Evolutionary conservation across 306 rosid genomes (phyloP), one percentile per base, ranked within the genome.

Genomic region (Dryas drummondii): DNA sequence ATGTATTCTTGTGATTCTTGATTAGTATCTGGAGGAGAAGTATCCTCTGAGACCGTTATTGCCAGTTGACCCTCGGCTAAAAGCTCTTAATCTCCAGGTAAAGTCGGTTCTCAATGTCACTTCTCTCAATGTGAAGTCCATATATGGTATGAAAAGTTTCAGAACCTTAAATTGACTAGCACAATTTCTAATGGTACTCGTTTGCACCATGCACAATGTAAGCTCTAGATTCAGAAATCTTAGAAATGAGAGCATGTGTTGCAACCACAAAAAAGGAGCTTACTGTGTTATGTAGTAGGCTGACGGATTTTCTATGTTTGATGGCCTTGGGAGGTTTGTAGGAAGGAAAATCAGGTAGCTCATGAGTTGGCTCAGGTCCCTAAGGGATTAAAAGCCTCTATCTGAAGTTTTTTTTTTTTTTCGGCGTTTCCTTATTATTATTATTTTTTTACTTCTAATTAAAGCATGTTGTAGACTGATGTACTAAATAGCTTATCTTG

Each of bases 51-150:
- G 75, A 67, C 72, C 77, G 26, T 66, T 86, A 47, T 72, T 86
- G 77, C 90, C 86, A 7, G 60, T 82, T 69, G 86, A 81, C 68
- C 86, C 79, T 69, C 74, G 40, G 76, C 72, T 79, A 42, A 79
- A 78, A 79, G 83, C 86, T 86, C 84, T 79, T 53, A 81, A 81
- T 79, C 84, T 86, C 51, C 87, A 84, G 85, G 90, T 86, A 71
- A 74, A 41, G 37, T 40, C 32, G 2, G 26, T 63, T 63, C 2
- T 14, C 26, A 15, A 40, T 41, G 22, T 11, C 68, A 37, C 15
- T 37, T 49, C 53, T 49, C 37, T 45, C 9, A 65, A 41, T 61
- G 19, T 42, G 74, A 54, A 32, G 66, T 61, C 19, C 66, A 32
- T 37, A 12, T 60, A 44, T 54, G 13, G n/a, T 54, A 5, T 6